These are phyloP conservation scores for Saksenaea oblongispora DNA, from an alignment of 371 early-diverging fungal species.

Conservation along the genomic window DNA sequence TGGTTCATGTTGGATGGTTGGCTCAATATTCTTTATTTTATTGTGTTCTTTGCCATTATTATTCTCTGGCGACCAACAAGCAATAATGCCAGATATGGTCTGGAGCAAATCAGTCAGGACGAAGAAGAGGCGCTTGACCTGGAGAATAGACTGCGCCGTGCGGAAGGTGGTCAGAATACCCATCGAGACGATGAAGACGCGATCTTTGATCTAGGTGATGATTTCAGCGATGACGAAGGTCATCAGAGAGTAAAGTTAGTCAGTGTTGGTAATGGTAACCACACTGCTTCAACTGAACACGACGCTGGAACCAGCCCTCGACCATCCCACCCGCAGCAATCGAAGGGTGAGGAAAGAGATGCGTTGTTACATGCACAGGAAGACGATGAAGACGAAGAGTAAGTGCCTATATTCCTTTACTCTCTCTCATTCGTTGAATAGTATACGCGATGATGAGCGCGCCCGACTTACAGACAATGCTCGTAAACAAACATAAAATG, in stretches of 20 bases:
- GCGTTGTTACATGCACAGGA: slow-evolving; percentile 34
- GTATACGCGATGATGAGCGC: slow-evolving; percentile 40
- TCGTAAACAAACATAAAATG: slow-evolving; percentile 20
- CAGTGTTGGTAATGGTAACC: slow-evolving; percentile 22
- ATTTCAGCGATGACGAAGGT: slow-evolving; percentile 55
- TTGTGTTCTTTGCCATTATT: slow-evolving; percentile 76
- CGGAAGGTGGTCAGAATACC: slow-evolving; percentile 52
- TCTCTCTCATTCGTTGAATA: slow-evolving; percentile 8
- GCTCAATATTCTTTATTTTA: slow-evolving; percentile 80
- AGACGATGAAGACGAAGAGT: slow-evolving; percentile 36
- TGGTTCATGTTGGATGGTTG: slow-evolving; percentile 95
- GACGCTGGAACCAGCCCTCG: background rate
- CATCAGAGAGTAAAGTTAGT: slow-evolving; percentile 22
- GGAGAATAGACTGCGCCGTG: slow-evolving; percentile 54
- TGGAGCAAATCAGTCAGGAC: slow-evolving; percentile 56
- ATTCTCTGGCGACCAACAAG: slow-evolving; percentile 92
- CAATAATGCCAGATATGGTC: slow-evolving; percentile 84
- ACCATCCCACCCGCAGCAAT: background rate
- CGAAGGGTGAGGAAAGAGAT: slow-evolving; percentile 24
- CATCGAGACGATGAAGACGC: slow-evolving; percentile 52
- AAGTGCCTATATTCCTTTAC: slow-evolving; percentile 16
- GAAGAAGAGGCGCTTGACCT: slow-evolving; percentile 62
- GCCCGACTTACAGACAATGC: slow-evolving; percentile 43
- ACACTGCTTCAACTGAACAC: slow-evolving; percentile 16
- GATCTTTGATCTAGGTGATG: slow-evolving; percentile 70